Base-by-base conservation (phyloP, 192 early-diverging fungal species). In the Bifiguratus adelaidae region DNA sequence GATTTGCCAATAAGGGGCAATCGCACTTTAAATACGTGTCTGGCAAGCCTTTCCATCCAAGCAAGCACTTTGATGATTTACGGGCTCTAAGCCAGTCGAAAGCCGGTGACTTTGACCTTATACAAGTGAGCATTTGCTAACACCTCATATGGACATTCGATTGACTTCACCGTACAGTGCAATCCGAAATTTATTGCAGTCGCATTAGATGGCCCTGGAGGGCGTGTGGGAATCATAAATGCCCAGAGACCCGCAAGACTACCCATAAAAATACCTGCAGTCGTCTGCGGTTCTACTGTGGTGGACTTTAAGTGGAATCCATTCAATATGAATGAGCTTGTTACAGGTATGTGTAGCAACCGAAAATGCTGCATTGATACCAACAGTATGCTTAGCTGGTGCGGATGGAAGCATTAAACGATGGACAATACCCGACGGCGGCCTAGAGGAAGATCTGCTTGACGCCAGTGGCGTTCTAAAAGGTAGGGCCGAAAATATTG, bases 151-250 rank as follows among this genome's bases (percentile, higher is more conserved):
- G 16, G 52, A 64, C 30, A 18, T 45, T 27, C 23, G 19, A 13
- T 35, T 18, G 20, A 1, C 37, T 37, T 28, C 28, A 29, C 53
- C 2, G 32, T 54, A 18, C 48, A 78, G 62, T 67, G 64, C 1
- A 85, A 77, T 36, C 24, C 47, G 35, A 71, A 61, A 46, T 84
- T 73, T 27, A 57, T 91, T 34, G 85, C 87, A 0, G 69, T 90
- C 18, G 74, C 87, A 11, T 62, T 88, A 30, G 48, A 65, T 12
- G 92, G 90, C 16, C 65, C 78, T 23, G 92, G 92, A 18, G 92
- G 92, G 15, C 72, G 86, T 46, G 47, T 95, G 36, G 85, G 70
- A 2, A 67, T 92, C 19, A 62, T 83, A 47, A 65, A 74, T n/a
- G 56, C 67, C 2, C 57, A 71, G 37, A 72, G 72, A n/a, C 74